Conservation (phyloP, 2,329 filamentous ascomycete species). For the Colletotrichum falcatum region DNA sequence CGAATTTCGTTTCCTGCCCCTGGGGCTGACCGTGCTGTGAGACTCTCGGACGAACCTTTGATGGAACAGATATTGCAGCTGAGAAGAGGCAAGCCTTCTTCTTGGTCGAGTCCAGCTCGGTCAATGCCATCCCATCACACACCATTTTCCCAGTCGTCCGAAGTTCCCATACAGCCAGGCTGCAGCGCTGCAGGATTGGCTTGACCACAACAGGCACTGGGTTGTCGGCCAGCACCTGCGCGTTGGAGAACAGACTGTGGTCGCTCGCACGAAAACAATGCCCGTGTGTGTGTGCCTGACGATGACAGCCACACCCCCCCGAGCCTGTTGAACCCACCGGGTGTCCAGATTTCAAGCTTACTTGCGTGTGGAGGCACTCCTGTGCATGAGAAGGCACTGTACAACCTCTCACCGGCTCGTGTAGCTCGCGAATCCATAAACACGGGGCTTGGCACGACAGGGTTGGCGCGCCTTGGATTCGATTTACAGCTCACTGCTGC, state of each 20-base stretch:
- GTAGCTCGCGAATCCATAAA: conserved; percentile 33
- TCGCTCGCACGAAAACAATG: conserved; percentile 7
- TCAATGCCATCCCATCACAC: conserved; percentile 21
- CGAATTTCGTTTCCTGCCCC: conserved; percentile 3
- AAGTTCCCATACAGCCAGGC: conserved; percentile 12
- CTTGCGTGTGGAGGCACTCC: conserved; percentile 31
- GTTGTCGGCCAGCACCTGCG: conserved; percentile 29
- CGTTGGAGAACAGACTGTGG: conserved; percentile 10
- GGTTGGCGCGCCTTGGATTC: conserved; percentile 28
- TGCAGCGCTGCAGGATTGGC: conserved; percentile 24
- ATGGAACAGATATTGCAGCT: conserved; percentile 20
- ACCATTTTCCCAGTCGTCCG: conserved; percentile 26
- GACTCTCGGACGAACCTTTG: conserved; percentile 16
- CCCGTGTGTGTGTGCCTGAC: conserved; percentile 28
- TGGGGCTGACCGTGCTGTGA: not conserved
- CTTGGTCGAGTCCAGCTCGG: conserved; percentile 11
- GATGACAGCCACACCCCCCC: conserved; percentile 14
- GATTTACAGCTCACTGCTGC: conserved; percentile 38
- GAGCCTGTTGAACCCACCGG: conserved; percentile 11
- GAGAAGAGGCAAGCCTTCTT: not conserved
- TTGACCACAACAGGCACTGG: conserved; percentile 25
- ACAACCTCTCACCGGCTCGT: conserved; percentile 25
- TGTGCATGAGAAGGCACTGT: conserved; percentile 26
- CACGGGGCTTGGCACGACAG: conserved; percentile 39
- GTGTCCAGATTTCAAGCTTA: conserved; percentile 39